These are phyloP conservation scores for Bolboschoenoplectus hybrid DNA, from an alignment of 202 grass and related monocot genomes.

Conservation along the genomic window DNA sequence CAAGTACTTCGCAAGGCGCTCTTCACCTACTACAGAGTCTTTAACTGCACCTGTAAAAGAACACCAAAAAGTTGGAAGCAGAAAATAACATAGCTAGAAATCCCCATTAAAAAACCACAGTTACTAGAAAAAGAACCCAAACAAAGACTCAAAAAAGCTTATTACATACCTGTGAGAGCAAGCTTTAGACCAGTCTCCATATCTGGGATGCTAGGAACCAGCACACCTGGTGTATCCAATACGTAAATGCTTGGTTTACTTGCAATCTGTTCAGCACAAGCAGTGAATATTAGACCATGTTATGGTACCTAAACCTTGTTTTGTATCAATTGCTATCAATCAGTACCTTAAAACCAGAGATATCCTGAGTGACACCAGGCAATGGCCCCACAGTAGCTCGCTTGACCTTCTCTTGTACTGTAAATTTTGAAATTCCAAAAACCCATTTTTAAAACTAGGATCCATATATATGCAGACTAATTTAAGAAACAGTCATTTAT, in stretches of 20 bases:
- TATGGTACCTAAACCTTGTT: background rate
- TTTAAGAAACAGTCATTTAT: background rate
- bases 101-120: slow-evolving; percentile 24
- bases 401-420: slow-evolving; percentile 81
- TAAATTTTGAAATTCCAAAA: slow-evolving; percentile 20
- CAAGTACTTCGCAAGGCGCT: slow-evolving; percentile 82
- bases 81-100: slow-evolving; percentile 5
- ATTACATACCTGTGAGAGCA: slow-evolving; percentile 76
- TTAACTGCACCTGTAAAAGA: slow-evolving; percentile 78
- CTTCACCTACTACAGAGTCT: slow-evolving; percentile 89
- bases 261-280: slow-evolving; percentile 70
- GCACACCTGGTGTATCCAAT: slow-evolving; percentile 90
- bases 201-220: slow-evolving; percentile 91
- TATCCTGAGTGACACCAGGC: slow-evolving; percentile 94
- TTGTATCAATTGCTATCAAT: background rate
- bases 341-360: slow-evolving; percentile 86
- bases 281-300: slow-evolving; percentile 17
- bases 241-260: slow-evolving; percentile 95
- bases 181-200: slow-evolving; percentile 92
- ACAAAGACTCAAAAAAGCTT: slow-evolving; percentile 29
- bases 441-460: background rate
- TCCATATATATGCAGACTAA: background rate
- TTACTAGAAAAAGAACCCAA: background rate
- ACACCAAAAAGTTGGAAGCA: slow-evolving; percentile 3
- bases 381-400: slow-evolving; percentile 76